A percentile compares a stretch with the other conserved stretches of the same genome.
Conservation (phyloP, 2,329 filamentous ascomycete genomes). For the Ceratocystis smalleyi region DNA sequence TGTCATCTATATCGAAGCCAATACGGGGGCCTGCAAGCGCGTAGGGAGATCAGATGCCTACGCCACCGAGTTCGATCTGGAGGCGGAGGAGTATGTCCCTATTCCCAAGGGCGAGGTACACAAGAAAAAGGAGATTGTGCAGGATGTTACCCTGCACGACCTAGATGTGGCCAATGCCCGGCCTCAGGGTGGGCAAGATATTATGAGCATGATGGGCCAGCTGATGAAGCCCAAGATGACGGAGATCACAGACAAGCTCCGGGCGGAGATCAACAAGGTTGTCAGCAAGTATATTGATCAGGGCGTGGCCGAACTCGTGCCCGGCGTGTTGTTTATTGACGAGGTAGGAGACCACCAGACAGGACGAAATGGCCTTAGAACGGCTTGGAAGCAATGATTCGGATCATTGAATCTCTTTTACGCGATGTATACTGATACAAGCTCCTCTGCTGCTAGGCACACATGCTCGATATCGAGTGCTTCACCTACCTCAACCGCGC, state of each 20-base stretch:
- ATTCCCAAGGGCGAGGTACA: slow-evolving; percentile 98
- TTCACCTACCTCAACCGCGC: slow-evolving; percentile 98
- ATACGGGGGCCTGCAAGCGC: slow-evolving; percentile 94
- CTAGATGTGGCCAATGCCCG: slow-evolving; percentile 89
- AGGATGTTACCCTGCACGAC: slow-evolving; percentile 94
- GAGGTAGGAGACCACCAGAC: slow-evolving; percentile 45
- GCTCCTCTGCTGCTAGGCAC: slow-evolving; percentile 38
- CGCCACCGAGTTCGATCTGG: slow-evolving; percentile 93
- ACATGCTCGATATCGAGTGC: slow-evolving; percentile 99
- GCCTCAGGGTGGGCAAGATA: slow-evolving; percentile 93
- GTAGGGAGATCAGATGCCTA: slow-evolving; percentile 94
- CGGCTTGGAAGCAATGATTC: neutral
- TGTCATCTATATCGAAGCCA: slow-evolving; percentile 98
- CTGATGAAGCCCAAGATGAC: slow-evolving; percentile 99
- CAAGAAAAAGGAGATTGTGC: slow-evolving; percentile 99
- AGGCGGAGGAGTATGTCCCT: slow-evolving; percentile 96
- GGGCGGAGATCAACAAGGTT: slow-evolving; percentile 95
- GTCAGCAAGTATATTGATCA: slow-evolving; percentile 98
- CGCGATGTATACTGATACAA: neutral
- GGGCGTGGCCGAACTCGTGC: slow-evolving; percentile 93
- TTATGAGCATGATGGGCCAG: slow-evolving; percentile 99
- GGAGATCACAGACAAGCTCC: slow-evolving; percentile 94
- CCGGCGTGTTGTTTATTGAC: slow-evolving; percentile 94
- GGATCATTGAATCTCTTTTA: neutral
- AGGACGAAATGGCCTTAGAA: neutral